Percentiles rank a stretch among this genome's conserved stretches.
phyloP scores from a whole-genome alignment of 2,329 filamentous ascomycete genomes.

The Phaeosphaeria sp. region DNA sequence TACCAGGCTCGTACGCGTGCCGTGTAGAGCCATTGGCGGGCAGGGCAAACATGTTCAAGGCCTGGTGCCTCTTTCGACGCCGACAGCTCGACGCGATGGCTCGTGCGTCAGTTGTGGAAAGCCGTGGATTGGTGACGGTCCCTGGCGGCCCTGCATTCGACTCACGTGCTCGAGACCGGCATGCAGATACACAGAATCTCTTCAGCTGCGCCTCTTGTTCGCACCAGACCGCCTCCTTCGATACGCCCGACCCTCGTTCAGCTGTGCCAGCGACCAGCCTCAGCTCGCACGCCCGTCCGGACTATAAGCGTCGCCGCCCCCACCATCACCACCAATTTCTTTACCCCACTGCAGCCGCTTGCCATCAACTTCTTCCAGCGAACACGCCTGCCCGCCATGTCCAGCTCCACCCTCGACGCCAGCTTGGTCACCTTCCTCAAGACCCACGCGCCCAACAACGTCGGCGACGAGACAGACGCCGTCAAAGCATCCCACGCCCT shows the following conservation, averaged over 20 bases:
- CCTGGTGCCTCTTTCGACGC: not conserved
- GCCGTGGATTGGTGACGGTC: constrained; percentile 5
- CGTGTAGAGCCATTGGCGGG: not conserved
- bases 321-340: constrained; percentile 31
- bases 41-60: constrained; percentile 10
- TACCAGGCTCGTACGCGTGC: not conserved
- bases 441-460: constrained; percentile 47
- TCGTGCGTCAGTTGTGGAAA: constrained; percentile 18
- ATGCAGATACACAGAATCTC: constrained; percentile 30
- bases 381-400: constrained; percentile 39
- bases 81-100: constrained; percentile 15
- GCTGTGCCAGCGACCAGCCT: constrained; percentile 5
- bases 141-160: constrained; percentile 31
- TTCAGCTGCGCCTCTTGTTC: constrained; percentile 26
- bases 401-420: constrained; percentile 44
- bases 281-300: constrained; percentile 10
- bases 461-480: constrained; percentile 44
- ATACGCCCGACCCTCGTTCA: constrained; percentile 11
- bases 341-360: constrained; percentile 39
- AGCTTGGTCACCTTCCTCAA: constrained; percentile 44
- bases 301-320: constrained; percentile 17
- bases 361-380: constrained; percentile 39
- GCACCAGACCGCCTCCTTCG: constrained; percentile 30
- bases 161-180: constrained; percentile 31
- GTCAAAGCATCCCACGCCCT: constrained; percentile 64